A percentile compares a stretch with the other conserved stretches of the same genome.
Conservation (phyloP, 73 alveolate genomes). For the Paramecium sonneborni region DNA sequence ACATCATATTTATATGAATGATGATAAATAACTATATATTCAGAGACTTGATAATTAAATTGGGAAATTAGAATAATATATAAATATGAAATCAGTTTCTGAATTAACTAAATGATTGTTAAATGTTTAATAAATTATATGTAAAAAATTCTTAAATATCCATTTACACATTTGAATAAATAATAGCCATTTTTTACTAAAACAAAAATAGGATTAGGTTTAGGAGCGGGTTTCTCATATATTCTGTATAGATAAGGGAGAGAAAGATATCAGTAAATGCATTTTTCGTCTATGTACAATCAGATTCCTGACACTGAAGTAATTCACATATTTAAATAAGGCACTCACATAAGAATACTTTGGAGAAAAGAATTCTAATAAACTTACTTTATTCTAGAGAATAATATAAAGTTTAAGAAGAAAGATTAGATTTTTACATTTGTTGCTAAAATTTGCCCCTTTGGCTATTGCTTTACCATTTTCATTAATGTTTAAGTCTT, state of each 20-base stretch:
- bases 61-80: conserved; percentile 19
- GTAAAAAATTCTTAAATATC: conserved; percentile 12
- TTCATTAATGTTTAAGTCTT: not conserved
- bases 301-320: conserved; percentile 32
- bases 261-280: conserved; percentile 1
- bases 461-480: conserved; percentile 10
- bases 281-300: conserved; percentile 22
- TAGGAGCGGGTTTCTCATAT: not conserved
- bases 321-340: not conserved
- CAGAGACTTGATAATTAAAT: not conserved
- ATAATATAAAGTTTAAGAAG: conserved; percentile 10
- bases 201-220: not conserved
- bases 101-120: conserved; percentile 9
- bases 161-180: not conserved
- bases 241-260: conserved; percentile 16
- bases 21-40: conserved; percentile 14
- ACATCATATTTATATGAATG: not conserved
- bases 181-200: not conserved
- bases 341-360: conserved; percentile 51
- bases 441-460: conserved; percentile 18
- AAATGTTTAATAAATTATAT: not conserved
- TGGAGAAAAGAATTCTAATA: not conserved
- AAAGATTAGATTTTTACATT: not conserved
- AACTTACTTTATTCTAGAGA: not conserved
- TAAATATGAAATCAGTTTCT: conserved; percentile 17